These are phyloP conservation scores for Gossypium longicalyx DNA, from an alignment of 345 rosid species.

Conservation along the genomic window DNA sequence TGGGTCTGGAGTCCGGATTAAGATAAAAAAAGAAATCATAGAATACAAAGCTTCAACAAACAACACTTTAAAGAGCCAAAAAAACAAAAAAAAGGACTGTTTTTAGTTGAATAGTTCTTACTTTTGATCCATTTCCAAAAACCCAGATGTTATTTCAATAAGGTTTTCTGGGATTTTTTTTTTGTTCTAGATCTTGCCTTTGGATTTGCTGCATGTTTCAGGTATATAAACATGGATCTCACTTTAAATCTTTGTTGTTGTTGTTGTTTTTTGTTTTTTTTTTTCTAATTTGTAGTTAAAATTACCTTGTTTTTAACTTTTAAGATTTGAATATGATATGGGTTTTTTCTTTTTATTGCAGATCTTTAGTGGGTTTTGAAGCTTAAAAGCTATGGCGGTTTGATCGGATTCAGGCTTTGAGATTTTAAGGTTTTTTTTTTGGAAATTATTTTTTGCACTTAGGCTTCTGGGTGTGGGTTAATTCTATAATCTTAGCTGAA, in stretches of 20 bases:
- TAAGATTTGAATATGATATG: neutral
- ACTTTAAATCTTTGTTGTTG: neutral
- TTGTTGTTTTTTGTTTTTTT: no score
- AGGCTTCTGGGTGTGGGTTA: neutral
- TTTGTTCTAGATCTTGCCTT: conserved; percentile 14
- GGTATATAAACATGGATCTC: conserved; percentile 16
- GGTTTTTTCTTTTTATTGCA: conserved; percentile 16
- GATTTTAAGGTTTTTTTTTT: neutral
- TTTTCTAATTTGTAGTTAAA: neutral
- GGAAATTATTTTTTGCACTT: neutral
- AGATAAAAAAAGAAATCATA: neutral
- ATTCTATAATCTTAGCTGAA: neutral
- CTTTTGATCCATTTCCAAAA: neutral
- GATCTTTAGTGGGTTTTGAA: conserved; percentile 28
- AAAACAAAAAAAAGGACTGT: neutral
- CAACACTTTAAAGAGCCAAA: neutral
- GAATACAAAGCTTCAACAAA: neutral
- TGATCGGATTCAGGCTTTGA: conserved; percentile 29
- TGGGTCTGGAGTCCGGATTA: conserved; percentile 21
- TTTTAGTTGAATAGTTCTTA: neutral
- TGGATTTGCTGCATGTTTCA: conserved; percentile 10
- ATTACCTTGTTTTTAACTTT: neutral
- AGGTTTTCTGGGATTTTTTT: conserved; percentile 2
- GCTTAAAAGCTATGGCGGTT: conserved; percentile 7
- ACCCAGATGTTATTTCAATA: neutral